Evolutionary conservation across 768 basidiomycete genomes (phyloP).

Genomic region (Mrakia hoshinonis): DNA sequence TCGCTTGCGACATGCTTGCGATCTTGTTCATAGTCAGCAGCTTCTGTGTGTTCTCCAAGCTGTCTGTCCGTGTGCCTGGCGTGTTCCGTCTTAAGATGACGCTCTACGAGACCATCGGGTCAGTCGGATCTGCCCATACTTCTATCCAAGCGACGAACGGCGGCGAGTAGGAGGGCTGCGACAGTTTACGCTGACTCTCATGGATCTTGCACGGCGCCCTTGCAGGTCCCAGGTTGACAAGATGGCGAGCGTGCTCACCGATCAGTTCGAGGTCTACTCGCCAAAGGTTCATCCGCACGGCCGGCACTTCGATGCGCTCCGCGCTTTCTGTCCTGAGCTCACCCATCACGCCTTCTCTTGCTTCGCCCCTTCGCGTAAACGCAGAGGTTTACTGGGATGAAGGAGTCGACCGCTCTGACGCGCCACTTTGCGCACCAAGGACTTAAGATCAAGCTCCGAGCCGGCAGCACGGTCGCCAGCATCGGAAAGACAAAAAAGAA

Average conservation of each 20-base stretch:
- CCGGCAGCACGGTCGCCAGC: slow-evolving; percentile 29
- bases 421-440: slow-evolving; percentile 41
- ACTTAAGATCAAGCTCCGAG: slow-evolving; percentile 40
- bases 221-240: slow-evolving; percentile 28
- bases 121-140: slow-evolving; percentile 28
- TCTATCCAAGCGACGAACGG: too few relatives aligned
- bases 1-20: too few relatives aligned
- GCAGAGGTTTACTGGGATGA: slow-evolving; percentile 40
- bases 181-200: slow-evolving; percentile 3
- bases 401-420: slow-evolving; percentile 39
- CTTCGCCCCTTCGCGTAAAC: too few relatives aligned
- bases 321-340: too few relatives aligned
- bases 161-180: too few relatives aligned
- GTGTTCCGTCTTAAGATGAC: slow-evolving; percentile 37
- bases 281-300: slow-evolving; percentile 38
- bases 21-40: slow-evolving; percentile 31
- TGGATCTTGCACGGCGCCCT: too few relatives aligned
- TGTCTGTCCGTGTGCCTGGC: slow-evolving; percentile 39
- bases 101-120: slow-evolving; percentile 39
- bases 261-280: slow-evolving; percentile 41
- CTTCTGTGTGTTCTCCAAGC: slow-evolving; percentile 41
- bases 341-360: too few relatives aligned
- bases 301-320: too few relatives aligned
- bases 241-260: slow-evolving; percentile 35
- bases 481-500: slow-evolving; percentile 6